Evolutionary conservation across 2,329 filamentous ascomycete genomes (phyloP), one percentile per base, ranked within the genome.

Genomic region (Xylariaceae sp.): DNA sequence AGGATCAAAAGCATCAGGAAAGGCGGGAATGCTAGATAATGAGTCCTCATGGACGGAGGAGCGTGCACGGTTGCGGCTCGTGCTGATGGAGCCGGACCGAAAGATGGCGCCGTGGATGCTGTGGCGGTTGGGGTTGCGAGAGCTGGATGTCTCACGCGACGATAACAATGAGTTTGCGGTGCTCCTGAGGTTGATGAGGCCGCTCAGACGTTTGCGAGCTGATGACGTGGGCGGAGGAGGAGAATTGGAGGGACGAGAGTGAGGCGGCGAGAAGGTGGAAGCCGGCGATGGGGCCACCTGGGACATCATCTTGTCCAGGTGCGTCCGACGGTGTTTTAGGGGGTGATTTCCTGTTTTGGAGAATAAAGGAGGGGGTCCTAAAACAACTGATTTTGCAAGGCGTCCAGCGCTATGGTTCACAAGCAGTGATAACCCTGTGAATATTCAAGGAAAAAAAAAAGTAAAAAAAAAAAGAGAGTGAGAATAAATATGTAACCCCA

Each of bases 291-390:
- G 54, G 37, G 53, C 53, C 49, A 56, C 53, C 45, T 58, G 56
- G 38, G 59, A 59, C 50, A 62, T 52, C 60, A 62, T 63, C 44
- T 57, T 59, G 57, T 53, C 42, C 46, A n/a, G n/a, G n/a, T n/a
- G n/a, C n/a, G n/a, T n/a, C n/a, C n/a, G n/a, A n/a, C n/a, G n/a
- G n/a, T n/a, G n/a, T n/a, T n/a, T n/a, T n/a, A n/a, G n/a, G n/a
- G n/a, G n/a, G n/a, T n/a, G n/a, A n/a, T n/a, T n/a, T n/a, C n/a
- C n/a, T n/a, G n/a, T n/a, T n/a, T n/a, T n/a, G n/a, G n/a, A n/a
- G n/a, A n/a, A n/a, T n/a, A n/a, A n/a, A n/a, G n/a, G n/a, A n/a
- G n/a, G n/a, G n/a, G n/a, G n/a, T n/a, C n/a, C n/a, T n/a, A n/a
- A n/a, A n/a, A n/a, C n/a, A n/a, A n/a, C n/a, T n/a, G n/a, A n/a